Evolutionary conservation across 139 green algal genomes (phyloP).

Genomic region (Asterochloris erici): DNA sequence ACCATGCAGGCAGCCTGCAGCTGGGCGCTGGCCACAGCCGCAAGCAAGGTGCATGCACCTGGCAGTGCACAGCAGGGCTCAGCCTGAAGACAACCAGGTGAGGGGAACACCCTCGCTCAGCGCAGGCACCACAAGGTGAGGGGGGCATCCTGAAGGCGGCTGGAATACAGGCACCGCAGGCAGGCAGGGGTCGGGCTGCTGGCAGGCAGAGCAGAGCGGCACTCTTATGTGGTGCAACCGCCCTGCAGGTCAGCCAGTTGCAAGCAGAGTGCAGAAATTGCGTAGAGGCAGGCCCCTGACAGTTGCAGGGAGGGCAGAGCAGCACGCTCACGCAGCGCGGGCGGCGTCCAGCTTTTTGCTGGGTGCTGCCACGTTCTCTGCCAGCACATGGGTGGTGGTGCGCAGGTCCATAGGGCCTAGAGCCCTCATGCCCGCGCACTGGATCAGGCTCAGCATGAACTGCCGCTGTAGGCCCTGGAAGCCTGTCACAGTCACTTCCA

Average conservation of each 20-base stretch:
- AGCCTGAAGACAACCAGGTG: too few species aligned
- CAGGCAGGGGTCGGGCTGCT: too few species aligned
- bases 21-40: too few species aligned
- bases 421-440: constrained; percentile 8
- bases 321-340: not conserved
- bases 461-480: constrained; percentile 11
- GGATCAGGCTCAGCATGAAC: constrained; percentile 8
- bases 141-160: too few species aligned
- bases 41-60: too few species aligned
- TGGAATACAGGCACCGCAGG: too few species aligned
- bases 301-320: not conserved
- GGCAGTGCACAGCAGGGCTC: too few species aligned
- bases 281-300: not conserved
- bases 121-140: too few species aligned
- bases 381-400: constrained; percentile 1
- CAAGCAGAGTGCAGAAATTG: not conserved
- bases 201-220: not conserved
- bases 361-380: constrained; percentile 1
- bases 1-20: too few species aligned
- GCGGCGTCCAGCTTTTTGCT: constrained; percentile 1
- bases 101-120: too few species aligned
- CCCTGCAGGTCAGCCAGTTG: not conserved
- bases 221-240: not conserved
- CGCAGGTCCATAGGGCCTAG: not conserved
- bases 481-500: constrained; percentile 11